phyloP scores from a whole-genome alignment of 1,139 yeast genomes.

The Yamadazyma spencermartinsiae region DNA sequence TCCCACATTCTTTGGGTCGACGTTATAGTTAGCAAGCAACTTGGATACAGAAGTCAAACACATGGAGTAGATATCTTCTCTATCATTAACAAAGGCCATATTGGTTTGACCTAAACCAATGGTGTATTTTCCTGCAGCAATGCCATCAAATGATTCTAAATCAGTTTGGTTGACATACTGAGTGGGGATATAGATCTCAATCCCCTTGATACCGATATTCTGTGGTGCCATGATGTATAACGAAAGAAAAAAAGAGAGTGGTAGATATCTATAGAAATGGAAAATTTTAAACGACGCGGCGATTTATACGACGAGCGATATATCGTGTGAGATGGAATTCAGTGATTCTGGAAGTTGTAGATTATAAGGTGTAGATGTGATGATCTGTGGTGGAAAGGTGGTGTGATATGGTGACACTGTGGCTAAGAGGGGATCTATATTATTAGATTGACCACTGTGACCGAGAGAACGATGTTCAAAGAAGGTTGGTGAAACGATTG shows the following conservation, averaged over 20 bases:
- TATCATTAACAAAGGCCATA: conserved; percentile 95
- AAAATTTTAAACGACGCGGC: background rate
- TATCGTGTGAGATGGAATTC: background rate
- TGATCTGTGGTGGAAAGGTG: background rate
- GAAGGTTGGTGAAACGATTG: no score
- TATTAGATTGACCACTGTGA: no score
- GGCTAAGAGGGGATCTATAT: background rate
- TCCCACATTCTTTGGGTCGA: conserved; percentile 82
- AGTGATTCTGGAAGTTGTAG: no score
- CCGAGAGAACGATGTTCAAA: no score
- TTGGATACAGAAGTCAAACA: conserved; percentile 79
- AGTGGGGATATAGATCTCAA: conserved; percentile 85
- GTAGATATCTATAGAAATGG: background rate
- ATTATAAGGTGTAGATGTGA: no score
- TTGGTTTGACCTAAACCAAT: conserved; percentile 98
- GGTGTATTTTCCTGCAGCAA: conserved; percentile 94
- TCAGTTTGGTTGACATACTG: conserved; percentile 87
- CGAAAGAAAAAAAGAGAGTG: background rate
- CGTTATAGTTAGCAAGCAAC: conserved; percentile 74
- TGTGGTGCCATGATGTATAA: conserved; percentile 18
- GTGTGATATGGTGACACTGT: background rate
- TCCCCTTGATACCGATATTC: conserved; percentile 95
- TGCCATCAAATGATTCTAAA: conserved; percentile 80
- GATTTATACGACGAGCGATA: background rate
- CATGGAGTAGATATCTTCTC: conserved; percentile 96